Evolutionary conservation across 148 eudicot species (phyloP), one percentile per base, ranked within the genome.

Genomic region (Rhododendron griersonianum): DNA sequence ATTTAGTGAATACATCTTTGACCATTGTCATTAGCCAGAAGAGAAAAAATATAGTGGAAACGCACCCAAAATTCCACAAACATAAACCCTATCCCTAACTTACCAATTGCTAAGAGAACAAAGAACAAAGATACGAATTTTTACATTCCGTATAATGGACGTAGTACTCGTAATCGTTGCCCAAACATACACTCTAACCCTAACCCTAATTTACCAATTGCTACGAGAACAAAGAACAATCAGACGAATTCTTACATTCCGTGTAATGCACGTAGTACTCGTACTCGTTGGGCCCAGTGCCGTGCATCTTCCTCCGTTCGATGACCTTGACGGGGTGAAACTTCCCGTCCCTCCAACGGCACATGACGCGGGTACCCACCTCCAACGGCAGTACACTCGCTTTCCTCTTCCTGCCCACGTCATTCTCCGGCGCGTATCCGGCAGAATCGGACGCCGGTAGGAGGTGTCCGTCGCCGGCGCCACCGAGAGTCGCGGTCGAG

Each of bases 261-360:
- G 98, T 96, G 83, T 96, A 96, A 88, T 96, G 98, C 67, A 96
- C 99, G 78, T 96, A 96, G 87, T 96, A 96, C 88, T 96, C 99
- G 86, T 96, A 96, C 11, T 96, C 97, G 83, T 88, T 92, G 69
- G 91, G 45, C 0, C 90, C 98, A 23, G 86, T 92, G 15, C 0
- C 65, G 9, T 83, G 85, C 35, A 93, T 51, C 55, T 87, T 91
- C 7, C 99, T 93, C 2, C 99, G 96, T 83, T 96, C 99, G 83
- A 96, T 96, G 84, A 95, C 98, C 91, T 95, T 96, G 18, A 95
- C 98, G 1, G 96, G 98, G 67, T 96, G 99, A 78, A 83, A 94
- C 73, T 96, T 96, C 16, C 84, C 85, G 89, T 96, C 99, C 79
- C 99, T 91, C 99, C 99, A 96, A 7, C 93, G 91, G 87, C 99